phyloP scores from a whole-genome alignment of 148 eudicot species.

The Limonium bicolor region DNA sequence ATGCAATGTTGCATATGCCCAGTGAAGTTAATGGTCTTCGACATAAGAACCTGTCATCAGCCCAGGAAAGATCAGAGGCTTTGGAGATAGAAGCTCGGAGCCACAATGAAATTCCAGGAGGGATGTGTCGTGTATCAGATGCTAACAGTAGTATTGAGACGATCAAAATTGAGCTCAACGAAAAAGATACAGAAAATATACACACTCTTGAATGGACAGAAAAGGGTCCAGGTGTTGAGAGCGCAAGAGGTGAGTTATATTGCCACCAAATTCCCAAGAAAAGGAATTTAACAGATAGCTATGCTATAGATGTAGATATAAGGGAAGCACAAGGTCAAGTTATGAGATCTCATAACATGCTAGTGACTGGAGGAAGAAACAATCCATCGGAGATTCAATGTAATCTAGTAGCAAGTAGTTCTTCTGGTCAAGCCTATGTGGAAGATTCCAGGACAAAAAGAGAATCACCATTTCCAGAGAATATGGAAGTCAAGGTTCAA shows the following conservation, averaged over 20 bases:
- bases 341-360: slow-evolving; percentile 3
- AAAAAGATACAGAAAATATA: slow-evolving; percentile 17
- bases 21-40: neutral
- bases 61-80: slow-evolving; percentile 6
- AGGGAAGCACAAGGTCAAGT: neutral
- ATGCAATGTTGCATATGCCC: slow-evolving; percentile 6
- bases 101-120: slow-evolving; percentile 9
- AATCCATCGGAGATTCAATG: slow-evolving; percentile 2
- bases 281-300: slow-evolving; percentile 12
- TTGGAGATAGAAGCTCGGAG: slow-evolving; percentile 2
- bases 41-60: neutral
- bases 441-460: slow-evolving; percentile 10
- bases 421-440: slow-evolving; percentile 3
- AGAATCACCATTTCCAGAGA: slow-evolving; percentile 49
- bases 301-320: slow-evolving; percentile 6
- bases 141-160: slow-evolving; percentile 16
- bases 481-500: slow-evolving; percentile 4
- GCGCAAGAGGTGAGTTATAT: slow-evolving; percentile 10
- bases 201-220: slow-evolving; percentile 6
- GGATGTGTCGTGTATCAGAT: slow-evolving; percentile 15
- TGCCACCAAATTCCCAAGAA: slow-evolving; percentile 12
- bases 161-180: slow-evolving; percentile 14
- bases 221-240: slow-evolving; percentile 13
- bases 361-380: neutral
- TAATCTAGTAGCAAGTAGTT: slow-evolving; percentile 1